phyloP scores from a whole-genome alignment of 139 green algal species.

The Picochlorum sp. region DNA sequence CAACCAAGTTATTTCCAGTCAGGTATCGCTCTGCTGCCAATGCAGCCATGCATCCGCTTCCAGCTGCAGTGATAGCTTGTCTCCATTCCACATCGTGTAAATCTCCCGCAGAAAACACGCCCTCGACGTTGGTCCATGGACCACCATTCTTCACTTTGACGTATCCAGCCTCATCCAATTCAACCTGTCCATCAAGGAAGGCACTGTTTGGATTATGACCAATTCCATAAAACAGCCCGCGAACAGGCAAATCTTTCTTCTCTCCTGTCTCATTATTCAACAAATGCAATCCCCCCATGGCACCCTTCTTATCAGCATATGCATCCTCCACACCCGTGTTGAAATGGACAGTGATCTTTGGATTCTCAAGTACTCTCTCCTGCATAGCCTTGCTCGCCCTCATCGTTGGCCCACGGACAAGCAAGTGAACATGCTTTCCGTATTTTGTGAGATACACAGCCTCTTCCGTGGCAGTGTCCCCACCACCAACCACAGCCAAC shows the following conservation, averaged over 20 bases:
- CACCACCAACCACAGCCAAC: slow-evolving; percentile 92
- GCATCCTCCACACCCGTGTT: slow-evolving; percentile 75
- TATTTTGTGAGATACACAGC: slow-evolving; percentile 98
- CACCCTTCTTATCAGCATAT: slow-evolving; percentile 44
- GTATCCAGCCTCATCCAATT: slow-evolving; percentile 83
- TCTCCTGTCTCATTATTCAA: slow-evolving; percentile 45
- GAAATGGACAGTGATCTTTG: slow-evolving; percentile 64
- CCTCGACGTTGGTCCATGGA: slow-evolving; percentile 60
- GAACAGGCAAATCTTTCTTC: slow-evolving; percentile 53
- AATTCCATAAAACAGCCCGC: slow-evolving; percentile 97
- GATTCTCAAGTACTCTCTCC: slow-evolving; percentile 55
- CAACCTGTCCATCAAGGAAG: slow-evolving; percentile 45
- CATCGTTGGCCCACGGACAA: slow-evolving; percentile 76
- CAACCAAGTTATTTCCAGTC: slow-evolving; percentile 13
- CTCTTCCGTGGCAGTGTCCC: slow-evolving; percentile 93
- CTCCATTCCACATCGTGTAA: slow-evolving; percentile 82
- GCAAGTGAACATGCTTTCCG: slow-evolving; percentile 79
- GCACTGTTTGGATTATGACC: slow-evolving; percentile 92
- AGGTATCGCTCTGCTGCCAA: slow-evolving; percentile 86
- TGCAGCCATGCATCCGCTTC: slow-evolving; percentile 84
- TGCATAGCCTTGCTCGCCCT: slow-evolving; percentile 85
- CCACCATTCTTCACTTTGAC: slow-evolving; percentile 38
- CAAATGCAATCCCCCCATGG: slow-evolving; percentile 49
- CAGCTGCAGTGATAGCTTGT: slow-evolving; percentile 90
- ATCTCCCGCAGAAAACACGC: slow-evolving; percentile 88